Percentiles rank a stretch among this genome's conserved stretches.
These are phyloP conservation scores for Umbelopsis isabellina DNA, from an alignment of 192 early-diverging fungal species.

Conservation along the genomic window DNA sequence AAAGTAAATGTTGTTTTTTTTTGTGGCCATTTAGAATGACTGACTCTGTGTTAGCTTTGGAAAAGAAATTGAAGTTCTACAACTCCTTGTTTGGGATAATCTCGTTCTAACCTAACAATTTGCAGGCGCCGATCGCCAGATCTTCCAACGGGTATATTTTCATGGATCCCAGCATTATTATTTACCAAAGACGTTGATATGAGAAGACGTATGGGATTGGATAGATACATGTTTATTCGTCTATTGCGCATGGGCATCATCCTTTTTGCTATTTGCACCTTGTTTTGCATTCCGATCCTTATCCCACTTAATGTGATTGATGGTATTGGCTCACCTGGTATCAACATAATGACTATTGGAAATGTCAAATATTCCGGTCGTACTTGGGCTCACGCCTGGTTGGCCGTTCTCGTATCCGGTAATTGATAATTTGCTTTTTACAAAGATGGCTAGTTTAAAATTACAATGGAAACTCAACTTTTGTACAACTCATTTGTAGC, in stretches of 20 bases:
- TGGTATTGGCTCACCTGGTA: conserved; percentile 48
- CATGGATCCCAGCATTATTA: conserved; percentile 65
- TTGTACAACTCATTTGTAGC: conserved; percentile 26
- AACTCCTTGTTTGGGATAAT: not conserved
- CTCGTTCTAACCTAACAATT: not conserved
- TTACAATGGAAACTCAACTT: not conserved
- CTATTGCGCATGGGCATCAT: conserved; percentile 69
- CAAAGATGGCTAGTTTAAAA: not conserved
- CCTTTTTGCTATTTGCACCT: conserved; percentile 60
- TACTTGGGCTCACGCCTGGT: conserved; percentile 74
- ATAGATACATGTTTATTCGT: conserved; percentile 80
- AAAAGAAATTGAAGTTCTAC: not conserved
- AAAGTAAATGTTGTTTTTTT: conserved; percentile 38
- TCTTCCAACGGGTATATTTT: conserved; percentile 53
- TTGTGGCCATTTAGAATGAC: not conserved
- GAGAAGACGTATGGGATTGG: conserved; percentile 63
- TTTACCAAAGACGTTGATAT: conserved; percentile 56
- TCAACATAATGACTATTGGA: conserved; percentile 67
- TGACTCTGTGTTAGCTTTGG: not conserved
- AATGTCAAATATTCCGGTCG: conserved; percentile 62
- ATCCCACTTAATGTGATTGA: conserved; percentile 74
- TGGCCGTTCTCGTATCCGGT: conserved; percentile 58
- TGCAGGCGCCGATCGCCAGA: conserved; percentile 56
- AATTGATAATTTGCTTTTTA: conserved; percentile 22
- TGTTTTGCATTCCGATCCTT: conserved; percentile 62